phyloP scores from a whole-genome alignment of 179 eudicot species.

The Gypsophila paniculata region DNA sequence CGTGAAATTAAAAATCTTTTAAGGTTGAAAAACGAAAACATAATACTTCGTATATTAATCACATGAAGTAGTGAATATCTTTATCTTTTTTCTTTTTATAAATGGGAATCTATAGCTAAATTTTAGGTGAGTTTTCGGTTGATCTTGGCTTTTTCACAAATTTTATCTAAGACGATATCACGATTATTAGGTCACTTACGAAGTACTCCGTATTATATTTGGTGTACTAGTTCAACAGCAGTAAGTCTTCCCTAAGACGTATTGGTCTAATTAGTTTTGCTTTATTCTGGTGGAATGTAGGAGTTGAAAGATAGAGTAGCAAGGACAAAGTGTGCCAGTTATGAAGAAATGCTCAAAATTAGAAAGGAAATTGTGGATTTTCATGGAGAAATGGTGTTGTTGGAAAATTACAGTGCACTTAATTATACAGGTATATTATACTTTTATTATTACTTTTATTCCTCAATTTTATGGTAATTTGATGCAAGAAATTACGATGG shows the following conservation, averaged over 20 bases:
- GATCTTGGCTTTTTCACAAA: neutral
- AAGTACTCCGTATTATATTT: too few species aligned
- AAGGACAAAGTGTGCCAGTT: slow-evolving; percentile 36
- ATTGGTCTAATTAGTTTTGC: too few species aligned
- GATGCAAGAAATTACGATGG: neutral
- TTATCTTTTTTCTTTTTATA: too few species aligned
- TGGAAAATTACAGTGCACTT: slow-evolving; percentile 89
- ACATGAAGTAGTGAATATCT: too few species aligned
- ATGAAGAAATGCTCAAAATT: slow-evolving; percentile 67
- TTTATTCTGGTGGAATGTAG: slow-evolving; percentile 32
- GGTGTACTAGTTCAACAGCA: too few species aligned
- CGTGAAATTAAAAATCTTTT: too few species aligned
- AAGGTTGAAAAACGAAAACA: too few species aligned
- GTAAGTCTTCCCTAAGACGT: too few species aligned
- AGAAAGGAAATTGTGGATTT: slow-evolving; percentile 81
- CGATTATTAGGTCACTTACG: too few species aligned
- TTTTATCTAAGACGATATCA: neutral
- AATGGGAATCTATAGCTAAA: neutral
- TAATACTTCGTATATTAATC: too few species aligned
- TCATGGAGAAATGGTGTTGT: slow-evolving; percentile 88
- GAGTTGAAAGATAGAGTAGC: slow-evolving; percentile 69
- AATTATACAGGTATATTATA: slow-evolving; percentile 66
- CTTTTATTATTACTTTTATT: neutral
- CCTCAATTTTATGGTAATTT: slow-evolving; percentile 4
- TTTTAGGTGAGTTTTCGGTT: neutral